Base-by-base conservation (phyloP, 1,284 basidiomycete species). In the Chiua sp. region DNA sequence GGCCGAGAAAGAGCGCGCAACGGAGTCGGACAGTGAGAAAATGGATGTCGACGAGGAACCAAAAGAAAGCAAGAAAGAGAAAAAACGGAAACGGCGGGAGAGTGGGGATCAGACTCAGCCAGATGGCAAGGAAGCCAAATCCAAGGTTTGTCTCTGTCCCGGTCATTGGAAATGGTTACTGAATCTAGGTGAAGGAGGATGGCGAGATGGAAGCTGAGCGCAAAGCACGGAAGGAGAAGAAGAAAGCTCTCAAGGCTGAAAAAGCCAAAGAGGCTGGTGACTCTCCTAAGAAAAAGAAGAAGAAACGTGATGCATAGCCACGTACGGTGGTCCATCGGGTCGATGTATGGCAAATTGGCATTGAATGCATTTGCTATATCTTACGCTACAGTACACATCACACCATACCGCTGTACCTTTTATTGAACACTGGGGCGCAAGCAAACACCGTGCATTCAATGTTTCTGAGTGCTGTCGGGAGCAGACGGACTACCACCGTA, bases 211-310 rank as follows among this genome's bases (percentile, higher is more conserved):
- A 89, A 69, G 88, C 86, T 60, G 86, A 90, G 72, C 83, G 84
- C 64, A 92, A 91, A 73, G 87, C 90, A 56, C 82, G 83, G 66
- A 92, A 92, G 71, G 87, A 90, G 56, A 82, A 80, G 72, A 93
- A 87, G 73, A 85, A 86, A 75, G 88, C 87, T 15, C 82, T 82
- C 65, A 90, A 92, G 74, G 85, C 85, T 8, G 88, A 88, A 70
- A 92, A 92, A 32, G 80, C 82, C 20, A 82, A 82, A n/a, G 80
- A 75, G 11, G 78, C 76, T 6, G 79, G 78, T 46, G 87, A 85
- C 26, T 82, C 82, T 47, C 81, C 86, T 62, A 92, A 91, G 77
- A 93, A 91, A 79, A 92, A 91, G 77, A 90, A 87, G 78, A 86
- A 84, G 77, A 90, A 88, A 67, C 79, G 81, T 23, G 83, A 85